These are phyloP conservation scores for Dendrothele bispora DNA, from an alignment of 768 basidiomycete species.

Conservation along the genomic window DNA sequence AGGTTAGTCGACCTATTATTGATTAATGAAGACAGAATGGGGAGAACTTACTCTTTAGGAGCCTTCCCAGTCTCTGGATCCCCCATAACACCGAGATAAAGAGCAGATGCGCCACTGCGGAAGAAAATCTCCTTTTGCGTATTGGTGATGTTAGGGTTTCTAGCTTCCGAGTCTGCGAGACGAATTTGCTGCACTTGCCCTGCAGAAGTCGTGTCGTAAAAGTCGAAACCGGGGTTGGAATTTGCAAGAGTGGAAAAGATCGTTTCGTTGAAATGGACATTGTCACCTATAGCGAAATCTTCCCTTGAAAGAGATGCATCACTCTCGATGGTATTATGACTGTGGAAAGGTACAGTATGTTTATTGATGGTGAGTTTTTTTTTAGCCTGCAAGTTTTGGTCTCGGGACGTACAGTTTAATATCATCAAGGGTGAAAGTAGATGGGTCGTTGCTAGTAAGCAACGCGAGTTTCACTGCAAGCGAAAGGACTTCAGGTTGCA, in stretches of 20 bases:
- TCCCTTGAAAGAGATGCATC: constrained; percentile 6
- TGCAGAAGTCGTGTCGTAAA: constrained; percentile 9
- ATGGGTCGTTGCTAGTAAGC: constrained; percentile 15
- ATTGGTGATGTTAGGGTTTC: constrained; percentile 10
- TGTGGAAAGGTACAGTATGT: no score
- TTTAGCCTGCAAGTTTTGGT: background rate
- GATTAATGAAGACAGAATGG: background rate
- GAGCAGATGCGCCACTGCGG: constrained; percentile 9
- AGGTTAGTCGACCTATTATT: background rate
- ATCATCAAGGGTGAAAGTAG: constrained; percentile 16
- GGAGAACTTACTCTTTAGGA: background rate
- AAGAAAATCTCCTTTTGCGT: constrained; percentile 12
- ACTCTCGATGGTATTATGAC: constrained; percentile 7
- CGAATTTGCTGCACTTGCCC: constrained; percentile 8
- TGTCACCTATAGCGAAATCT: constrained; percentile 6
- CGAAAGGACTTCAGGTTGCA: constrained; percentile 11
- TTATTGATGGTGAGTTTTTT: background rate
- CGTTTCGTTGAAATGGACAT: constrained; percentile 3
- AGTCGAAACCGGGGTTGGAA: constrained; percentile 9
- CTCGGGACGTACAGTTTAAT: constrained; percentile 12
- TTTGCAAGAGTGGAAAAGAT: no score
- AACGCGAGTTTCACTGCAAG: constrained; percentile 14
- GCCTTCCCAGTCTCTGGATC: constrained; percentile 4
- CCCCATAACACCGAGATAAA: constrained; percentile 14
- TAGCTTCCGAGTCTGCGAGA: constrained; percentile 8